Conservation (phyloP, 805 yeast genomes). For the Candida verbasci region DNA sequence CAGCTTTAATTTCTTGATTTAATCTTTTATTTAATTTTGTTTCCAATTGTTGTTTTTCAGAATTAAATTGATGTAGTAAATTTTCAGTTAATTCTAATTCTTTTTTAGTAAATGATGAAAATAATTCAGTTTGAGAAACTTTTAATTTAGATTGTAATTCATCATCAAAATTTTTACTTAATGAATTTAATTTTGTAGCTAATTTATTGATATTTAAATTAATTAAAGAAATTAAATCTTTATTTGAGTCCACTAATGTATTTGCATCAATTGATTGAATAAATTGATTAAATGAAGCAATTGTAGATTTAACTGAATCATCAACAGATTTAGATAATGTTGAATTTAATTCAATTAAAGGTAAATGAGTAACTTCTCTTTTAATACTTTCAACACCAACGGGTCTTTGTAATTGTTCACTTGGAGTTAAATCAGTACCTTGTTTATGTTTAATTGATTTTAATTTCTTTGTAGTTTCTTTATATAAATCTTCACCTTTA, state of each 20-base stretch:
- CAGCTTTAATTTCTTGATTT: slow-evolving; percentile 59
- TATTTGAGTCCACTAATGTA: slow-evolving; percentile 19
- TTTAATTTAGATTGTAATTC: slow-evolving; percentile 32
- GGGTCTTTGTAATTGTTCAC: slow-evolving; percentile 38
- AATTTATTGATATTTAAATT: slow-evolving; percentile 29
- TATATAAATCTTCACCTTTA: slow-evolving; percentile 29
- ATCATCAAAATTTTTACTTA: slow-evolving; percentile 32
- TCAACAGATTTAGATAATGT: slow-evolving; percentile 23
- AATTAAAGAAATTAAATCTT: slow-evolving; percentile 26
- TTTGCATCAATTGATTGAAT: slow-evolving; percentile 31
- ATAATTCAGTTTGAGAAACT: slow-evolving; percentile 35
- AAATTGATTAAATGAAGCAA: slow-evolving; percentile 36
- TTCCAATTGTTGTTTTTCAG: slow-evolving; percentile 59
- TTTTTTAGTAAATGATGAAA: slow-evolving; percentile 38
- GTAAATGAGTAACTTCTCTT: slow-evolving; percentile 27
- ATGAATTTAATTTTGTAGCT: slow-evolving; percentile 26
- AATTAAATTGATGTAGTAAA: slow-evolving; percentile 56
- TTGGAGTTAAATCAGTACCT: slow-evolving; percentile 24
- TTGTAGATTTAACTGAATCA: slow-evolving; percentile 28
- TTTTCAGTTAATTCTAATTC: slow-evolving; percentile 56
- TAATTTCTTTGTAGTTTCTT: slow-evolving; percentile 34
- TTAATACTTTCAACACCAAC: slow-evolving; percentile 32
- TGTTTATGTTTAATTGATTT: slow-evolving; percentile 3
- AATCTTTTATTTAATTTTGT: slow-evolving; percentile 55
- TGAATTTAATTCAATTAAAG: slow-evolving; percentile 25